These are phyloP conservation scores for Metschnikowia kunwiensis DNA, from an alignment of 805 yeast species.

Conservation along the genomic window DNA sequence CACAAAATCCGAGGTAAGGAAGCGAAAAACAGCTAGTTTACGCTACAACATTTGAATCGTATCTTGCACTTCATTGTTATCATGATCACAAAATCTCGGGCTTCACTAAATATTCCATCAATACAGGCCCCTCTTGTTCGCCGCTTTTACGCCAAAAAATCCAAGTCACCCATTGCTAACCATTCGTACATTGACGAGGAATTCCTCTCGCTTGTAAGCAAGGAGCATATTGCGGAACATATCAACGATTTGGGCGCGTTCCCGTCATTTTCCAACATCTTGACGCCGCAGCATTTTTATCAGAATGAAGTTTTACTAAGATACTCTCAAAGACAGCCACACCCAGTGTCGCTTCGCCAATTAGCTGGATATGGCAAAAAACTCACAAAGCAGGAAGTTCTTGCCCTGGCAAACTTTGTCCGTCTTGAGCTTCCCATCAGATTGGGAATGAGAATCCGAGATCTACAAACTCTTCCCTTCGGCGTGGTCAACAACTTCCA, in stretches of 20 bases:
- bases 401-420: conserved; percentile 85
- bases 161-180: conserved; percentile 1
- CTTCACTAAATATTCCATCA: no score
- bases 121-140: no score
- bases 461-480: conserved; percentile 79
- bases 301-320: conserved; percentile 68
- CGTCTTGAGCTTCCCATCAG: conserved; percentile 81
- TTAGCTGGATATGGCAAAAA: conserved; percentile 85
- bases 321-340: conserved; percentile 66
- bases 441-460: conserved; percentile 73
- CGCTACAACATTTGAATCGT: no score
- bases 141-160: not conserved
- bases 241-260: conserved; percentile 38
- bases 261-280: conserved; percentile 39
- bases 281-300: conserved; percentile 74
- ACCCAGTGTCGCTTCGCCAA: conserved; percentile 88
- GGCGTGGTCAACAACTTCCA: conserved; percentile 83
- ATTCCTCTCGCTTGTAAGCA: conserved; percentile 31
- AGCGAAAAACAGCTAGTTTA: no score
- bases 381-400: conserved; percentile 70
- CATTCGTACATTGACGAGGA: conserved; percentile 31
- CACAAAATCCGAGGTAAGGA: no score
- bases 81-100: no score
- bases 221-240: conserved; percentile 28
- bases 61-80: not conserved